Base-by-base conservation (phyloP, 768 basidiomycete species). In the Amanita thiersii region DNA sequence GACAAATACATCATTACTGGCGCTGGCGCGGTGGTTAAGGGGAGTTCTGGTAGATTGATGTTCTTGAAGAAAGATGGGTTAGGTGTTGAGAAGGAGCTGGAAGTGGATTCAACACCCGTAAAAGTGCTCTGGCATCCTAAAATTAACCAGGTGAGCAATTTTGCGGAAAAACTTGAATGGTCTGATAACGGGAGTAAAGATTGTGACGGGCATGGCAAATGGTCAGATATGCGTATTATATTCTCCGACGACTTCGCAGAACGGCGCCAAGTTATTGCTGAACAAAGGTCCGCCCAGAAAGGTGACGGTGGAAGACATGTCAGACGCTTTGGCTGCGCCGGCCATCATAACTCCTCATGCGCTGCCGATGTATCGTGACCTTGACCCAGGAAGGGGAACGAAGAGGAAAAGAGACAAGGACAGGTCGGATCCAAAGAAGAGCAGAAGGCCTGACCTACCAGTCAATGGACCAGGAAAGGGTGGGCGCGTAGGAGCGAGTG, bases 61-160 rank as follows among this genome's bases (percentile, higher is more conserved):
- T 81, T 94, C 53, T 56, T 97, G 60, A 67, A 68, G 44, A 81
- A 81, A 55, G 75, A 81, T 43, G 73, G 70, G 28, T 62, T 96
- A 32, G 79, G 81, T 46, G 72, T 81, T 36, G 77, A 68, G 40
- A 83, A 82, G 62, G 69, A 72, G 31, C 51, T 90, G 32, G 75
- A 71, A 43, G 75, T 86, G 52, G 81, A 80, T 32, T 71, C 81
- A 18, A 86, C 81, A 25, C 91, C 96, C 7, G 87, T 99, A 43
- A 86, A 82, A 55, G 87, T 97, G 2, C 63, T 74, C 19, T 99
- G 96, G 96, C 96, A 97, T 65, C 78, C 88, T 4, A 89, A 87
- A 62, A 98, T 99, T 70, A 99, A 99, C 67, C 90, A 96, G 74
- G 89, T 86, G 48, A 51, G 80, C 56, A 36, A 32, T 41, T 46